Conservation (phyloP, 2,329 filamentous ascomycete genomes). For the Fusarium compactum region DNA sequence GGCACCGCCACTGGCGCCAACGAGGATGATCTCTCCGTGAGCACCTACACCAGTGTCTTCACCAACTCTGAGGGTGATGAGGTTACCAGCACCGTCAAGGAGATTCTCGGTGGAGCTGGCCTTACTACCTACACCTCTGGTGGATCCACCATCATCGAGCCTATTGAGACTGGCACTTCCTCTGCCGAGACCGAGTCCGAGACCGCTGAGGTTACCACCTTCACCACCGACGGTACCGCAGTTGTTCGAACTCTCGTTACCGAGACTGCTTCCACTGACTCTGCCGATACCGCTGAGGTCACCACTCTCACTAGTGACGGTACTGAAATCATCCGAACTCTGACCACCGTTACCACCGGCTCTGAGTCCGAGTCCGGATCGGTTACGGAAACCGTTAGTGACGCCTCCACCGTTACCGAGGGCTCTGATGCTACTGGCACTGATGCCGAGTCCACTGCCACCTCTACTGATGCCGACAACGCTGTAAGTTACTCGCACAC, state of each 20-base stretch:
- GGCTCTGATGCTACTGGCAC: constrained; percentile 26
- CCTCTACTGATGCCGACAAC: constrained; percentile 40
- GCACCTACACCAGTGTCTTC: constrained; percentile 48
- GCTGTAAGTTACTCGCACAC: constrained; percentile 48
- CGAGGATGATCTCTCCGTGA: constrained; percentile 44
- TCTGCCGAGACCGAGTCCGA: constrained; percentile 14
- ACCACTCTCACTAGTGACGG: constrained; percentile 42
- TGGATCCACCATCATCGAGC: constrained; percentile 37
- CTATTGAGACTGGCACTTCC: constrained; percentile 26
- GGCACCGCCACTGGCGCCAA: constrained; percentile 21
- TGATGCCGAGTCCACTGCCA: constrained; percentile 38
- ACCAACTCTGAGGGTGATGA: constrained; percentile 41
- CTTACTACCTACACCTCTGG: constrained; percentile 41
- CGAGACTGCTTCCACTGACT: constrained; percentile 31
- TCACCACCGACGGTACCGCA: constrained; percentile 35
- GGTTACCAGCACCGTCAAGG: constrained; percentile 36
- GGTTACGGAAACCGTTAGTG: constrained; percentile 38
- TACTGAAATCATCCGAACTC: constrained; percentile 37
- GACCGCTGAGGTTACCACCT: constrained; percentile 35
- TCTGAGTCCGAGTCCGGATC: constrained; percentile 27
- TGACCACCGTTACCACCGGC: constrained; percentile 34
- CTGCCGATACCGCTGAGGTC: constrained; percentile 22
- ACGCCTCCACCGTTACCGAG: constrained; percentile 35
- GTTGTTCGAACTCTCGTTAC: constrained; percentile 38
- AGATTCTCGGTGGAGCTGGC: constrained; percentile 29